Evolutionary conservation across 2,329 filamentous ascomycete genomes (phyloP).

Genomic region (Lasiodiplodia citricola): DNA sequence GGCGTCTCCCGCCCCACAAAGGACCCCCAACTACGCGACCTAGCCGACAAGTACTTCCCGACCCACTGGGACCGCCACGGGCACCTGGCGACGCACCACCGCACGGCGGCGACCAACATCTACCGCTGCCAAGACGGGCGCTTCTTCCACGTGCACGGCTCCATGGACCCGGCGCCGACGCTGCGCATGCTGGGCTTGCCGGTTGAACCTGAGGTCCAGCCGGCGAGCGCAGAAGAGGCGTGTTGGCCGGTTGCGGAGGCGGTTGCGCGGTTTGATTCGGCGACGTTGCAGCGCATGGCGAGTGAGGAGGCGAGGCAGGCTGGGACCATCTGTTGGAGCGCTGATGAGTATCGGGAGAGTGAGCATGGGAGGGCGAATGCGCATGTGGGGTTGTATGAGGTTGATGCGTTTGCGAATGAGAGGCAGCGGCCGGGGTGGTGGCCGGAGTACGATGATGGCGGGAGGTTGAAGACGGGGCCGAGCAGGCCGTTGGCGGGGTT

Average conservation of each 20-base stretch:
- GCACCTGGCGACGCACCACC: constrained; percentile 33
- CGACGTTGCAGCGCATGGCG: not conserved
- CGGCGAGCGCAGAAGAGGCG: not conserved
- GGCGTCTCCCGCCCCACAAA: not conserved
- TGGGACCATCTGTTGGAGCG: not conserved
- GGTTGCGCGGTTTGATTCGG: not conserved
- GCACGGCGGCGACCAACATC: constrained; percentile 48
- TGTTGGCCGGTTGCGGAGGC: not conserved
- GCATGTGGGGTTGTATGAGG: constrained; percentile 34
- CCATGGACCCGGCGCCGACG: constrained; percentile 48
- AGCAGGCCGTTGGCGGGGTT: constrained; percentile 17
- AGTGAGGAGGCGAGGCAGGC: not conserved
- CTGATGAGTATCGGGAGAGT: not conserved
- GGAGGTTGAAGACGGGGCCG: not conserved
- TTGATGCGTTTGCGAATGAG: constrained; percentile 33
- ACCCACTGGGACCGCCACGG: constrained; percentile 33
- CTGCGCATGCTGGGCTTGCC: not conserved
- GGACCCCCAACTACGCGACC: not conserved
- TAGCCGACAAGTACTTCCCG: constrained; percentile 30
- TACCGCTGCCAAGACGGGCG: constrained; percentile 53
- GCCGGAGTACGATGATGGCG: not conserved
- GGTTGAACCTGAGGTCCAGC: not conserved
- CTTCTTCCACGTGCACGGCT: constrained; percentile 55
- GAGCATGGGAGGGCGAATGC: constrained; percentile 6
- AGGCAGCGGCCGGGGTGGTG: not conserved